These are phyloP conservation scores for Boletus speciosus DNA, from an alignment of 768 basidiomycete genomes.

Conservation along the genomic window DNA sequence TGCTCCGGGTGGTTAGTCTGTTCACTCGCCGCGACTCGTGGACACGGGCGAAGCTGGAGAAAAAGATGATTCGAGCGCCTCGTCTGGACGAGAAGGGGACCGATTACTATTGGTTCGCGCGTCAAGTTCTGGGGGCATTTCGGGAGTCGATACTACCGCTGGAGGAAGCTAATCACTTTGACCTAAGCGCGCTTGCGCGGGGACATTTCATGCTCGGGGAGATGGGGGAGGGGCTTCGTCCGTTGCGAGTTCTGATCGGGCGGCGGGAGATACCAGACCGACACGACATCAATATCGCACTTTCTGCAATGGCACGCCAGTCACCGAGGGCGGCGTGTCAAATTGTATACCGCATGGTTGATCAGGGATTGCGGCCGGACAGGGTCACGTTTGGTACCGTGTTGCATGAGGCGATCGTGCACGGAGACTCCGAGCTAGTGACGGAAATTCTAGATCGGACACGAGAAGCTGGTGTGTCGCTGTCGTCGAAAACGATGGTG, in stretches of 20 bases:
- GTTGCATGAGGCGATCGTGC: conserved; percentile 52
- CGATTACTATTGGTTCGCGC: conserved; percentile 37
- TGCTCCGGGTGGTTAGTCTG: conserved; percentile 44
- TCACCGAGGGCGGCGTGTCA: conserved; percentile 44
- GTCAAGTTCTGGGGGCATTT: conserved; percentile 45
- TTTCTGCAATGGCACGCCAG: conserved; percentile 50
- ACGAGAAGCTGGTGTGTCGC: conserved; percentile 32
- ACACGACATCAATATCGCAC: conserved; percentile 62
- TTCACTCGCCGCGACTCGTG: conserved; percentile 30
- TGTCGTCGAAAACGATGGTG: conserved; percentile 49
- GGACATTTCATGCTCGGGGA: conserved; percentile 57
- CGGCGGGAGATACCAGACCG: conserved; percentile 56
- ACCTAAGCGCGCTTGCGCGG: conserved; percentile 59
- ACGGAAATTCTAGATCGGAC: conserved; percentile 40
- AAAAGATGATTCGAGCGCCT: background rate
- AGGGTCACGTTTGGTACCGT: conserved; percentile 58
- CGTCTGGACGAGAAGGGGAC: conserved; percentile 1
- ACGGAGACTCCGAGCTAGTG: conserved; percentile 44
- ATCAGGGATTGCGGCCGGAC: conserved; percentile 48
- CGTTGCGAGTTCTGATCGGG: conserved; percentile 43
- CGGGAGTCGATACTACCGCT: conserved; percentile 44
- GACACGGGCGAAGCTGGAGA: conserved; percentile 15
- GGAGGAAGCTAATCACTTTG: conserved; percentile 42
- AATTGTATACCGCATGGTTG: conserved; percentile 51
- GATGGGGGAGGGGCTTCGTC: conserved; percentile 42